Evolutionary conservation across 2,329 filamentous ascomycete genomes (phyloP).

Genomic region (Trichoderma simmonsii): DNA sequence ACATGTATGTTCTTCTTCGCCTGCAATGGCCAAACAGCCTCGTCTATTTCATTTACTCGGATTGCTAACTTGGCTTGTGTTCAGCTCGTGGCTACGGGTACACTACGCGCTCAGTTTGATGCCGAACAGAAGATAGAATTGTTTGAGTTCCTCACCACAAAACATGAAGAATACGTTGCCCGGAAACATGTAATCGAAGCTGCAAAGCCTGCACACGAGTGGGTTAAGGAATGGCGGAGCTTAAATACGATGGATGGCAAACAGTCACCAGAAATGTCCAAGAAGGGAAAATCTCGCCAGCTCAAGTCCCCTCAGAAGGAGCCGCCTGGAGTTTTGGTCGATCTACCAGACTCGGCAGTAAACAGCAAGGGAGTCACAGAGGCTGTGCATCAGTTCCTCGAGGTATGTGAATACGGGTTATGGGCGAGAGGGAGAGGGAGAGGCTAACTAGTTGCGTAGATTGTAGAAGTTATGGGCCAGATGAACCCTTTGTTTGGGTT

Average conservation of each 20-base stretch:
- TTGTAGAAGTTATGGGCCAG: slow-evolving; percentile 64
- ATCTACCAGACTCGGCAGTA: slow-evolving; percentile 57
- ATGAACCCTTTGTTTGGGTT: slow-evolving; percentile 63
- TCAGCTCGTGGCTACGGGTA: slow-evolving; percentile 74
- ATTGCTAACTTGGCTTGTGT: slow-evolving; percentile 27
- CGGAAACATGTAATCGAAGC: slow-evolving; percentile 61
- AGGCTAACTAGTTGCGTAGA: slow-evolving; percentile 37
- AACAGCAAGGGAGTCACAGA: slow-evolving; percentile 60
- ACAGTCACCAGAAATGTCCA: slow-evolving; percentile 63
- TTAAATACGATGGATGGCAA: slow-evolving; percentile 57
- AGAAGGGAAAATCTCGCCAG: slow-evolving; percentile 58
- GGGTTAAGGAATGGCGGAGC: slow-evolving; percentile 64
- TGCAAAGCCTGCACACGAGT: slow-evolving; percentile 59
- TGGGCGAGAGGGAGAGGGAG: neutral
- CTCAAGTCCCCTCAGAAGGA: slow-evolving; percentile 58
- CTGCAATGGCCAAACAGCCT: neutral
- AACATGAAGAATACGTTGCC: slow-evolving; percentile 81
- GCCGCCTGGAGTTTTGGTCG: slow-evolving; percentile 55
- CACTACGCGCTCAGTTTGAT: slow-evolving; percentile 76
- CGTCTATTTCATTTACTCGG: neutral
- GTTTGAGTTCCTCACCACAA: slow-evolving; percentile 74
- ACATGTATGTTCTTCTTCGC: slow-evolving; percentile 57
- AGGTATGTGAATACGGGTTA: slow-evolving; percentile 44
- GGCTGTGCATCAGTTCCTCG: slow-evolving; percentile 61
- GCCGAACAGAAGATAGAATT: slow-evolving; percentile 75